Base-by-base conservation (phyloP, 345 rosid genomes). In the Camelina hispida region DNA sequence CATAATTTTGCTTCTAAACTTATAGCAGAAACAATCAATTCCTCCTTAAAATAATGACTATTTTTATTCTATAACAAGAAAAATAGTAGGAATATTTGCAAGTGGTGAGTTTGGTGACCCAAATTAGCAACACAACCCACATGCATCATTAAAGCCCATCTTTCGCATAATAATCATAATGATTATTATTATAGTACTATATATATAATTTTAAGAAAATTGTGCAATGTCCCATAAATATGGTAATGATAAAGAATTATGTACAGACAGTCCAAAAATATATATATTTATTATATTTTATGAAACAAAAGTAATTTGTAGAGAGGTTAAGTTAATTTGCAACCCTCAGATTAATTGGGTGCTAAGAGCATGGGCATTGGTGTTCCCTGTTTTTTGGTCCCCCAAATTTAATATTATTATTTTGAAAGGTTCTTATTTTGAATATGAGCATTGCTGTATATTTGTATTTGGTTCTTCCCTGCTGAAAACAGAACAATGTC, bases 31-130 rank as follows among this genome's bases (percentile, higher is more conserved):
- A 35, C 1, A 35, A 35, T 32, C 8, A 35, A 35, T 59, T 47
- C 37, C 38, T 59, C 57, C 15, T 6, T 34, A 37, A 22, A 32
- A 35, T 71, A 71, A 35, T 48, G 38, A 23, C 35, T 16, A 35
- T 17, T 18, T 25, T 25, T 25, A 3, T 25, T 3, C 28, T 18
- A 20, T 20, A 9, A 3, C 1, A 2, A 34, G n/a, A 35, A 35
- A 2, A 35, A 7, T 16, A 11, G n/a, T n/a, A n/a, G n/a, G n/a
- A n/a, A n/a, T 7, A 48, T 20, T 52, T 38, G 75, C 60, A 38
- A 62, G 76, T 72, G 51, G 76, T 12, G 54, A 52, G 34, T 28
- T 32, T 53, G 44, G 57, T 72, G 69, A 52, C 53, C 67, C 58
- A 48, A 48, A n/a, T 59, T 48, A 35, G 16, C 9, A 34, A 23